Base-by-base conservation (phyloP, 202 grass and related monocot species). In the Digitaria exilis region DNA sequence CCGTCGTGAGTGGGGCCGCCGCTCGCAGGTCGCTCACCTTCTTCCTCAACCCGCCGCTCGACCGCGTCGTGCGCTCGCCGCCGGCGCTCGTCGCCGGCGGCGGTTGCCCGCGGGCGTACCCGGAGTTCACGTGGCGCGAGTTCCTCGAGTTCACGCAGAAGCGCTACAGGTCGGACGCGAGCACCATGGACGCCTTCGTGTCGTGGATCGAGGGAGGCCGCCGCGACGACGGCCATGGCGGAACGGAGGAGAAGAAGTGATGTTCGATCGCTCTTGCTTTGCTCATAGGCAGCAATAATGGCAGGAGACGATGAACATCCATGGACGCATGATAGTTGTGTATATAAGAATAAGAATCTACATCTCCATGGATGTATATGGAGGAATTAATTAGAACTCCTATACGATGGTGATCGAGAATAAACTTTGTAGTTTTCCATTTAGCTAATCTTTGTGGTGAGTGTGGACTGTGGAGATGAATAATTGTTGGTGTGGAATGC, bases 91-190 rank as follows among this genome's bases (percentile, higher is more conserved):
- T 14, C 31, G 46, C 71, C 24, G 28, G 50, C 31, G 61, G 3
- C 65, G 29, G 56, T 1, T 57, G 77, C 65, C 91, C 87, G 15
- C 83, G 88, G 34, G 86, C 52, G 29, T 97, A 89, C 83, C 94
- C 94, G 21, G 92, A 97, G 78, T 97, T 94, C 89, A 97, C 89
- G 17, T 97, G 92, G 94, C 89, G 92, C 9, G 65, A 91, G 12
- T 52, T 94, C 65, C 88, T 94, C 77, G 89, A 92, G 61, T 97
- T 97, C 92, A 92, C 92, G 29, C 92, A 97, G 81, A 94, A 87
- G 83, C 81, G 82, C 19, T 97, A 97, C 84, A 81, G 91, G 3
- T 84, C 94, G 0, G 94, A 94, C 80, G 75, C 68, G 31, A 84
- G 76, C 71, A 97, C 94, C 31, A 72, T 97, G 70, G 86, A 97